Conservation (phyloP, 2,329 filamentous ascomycete species). For the Penicillium janthinellum region DNA sequence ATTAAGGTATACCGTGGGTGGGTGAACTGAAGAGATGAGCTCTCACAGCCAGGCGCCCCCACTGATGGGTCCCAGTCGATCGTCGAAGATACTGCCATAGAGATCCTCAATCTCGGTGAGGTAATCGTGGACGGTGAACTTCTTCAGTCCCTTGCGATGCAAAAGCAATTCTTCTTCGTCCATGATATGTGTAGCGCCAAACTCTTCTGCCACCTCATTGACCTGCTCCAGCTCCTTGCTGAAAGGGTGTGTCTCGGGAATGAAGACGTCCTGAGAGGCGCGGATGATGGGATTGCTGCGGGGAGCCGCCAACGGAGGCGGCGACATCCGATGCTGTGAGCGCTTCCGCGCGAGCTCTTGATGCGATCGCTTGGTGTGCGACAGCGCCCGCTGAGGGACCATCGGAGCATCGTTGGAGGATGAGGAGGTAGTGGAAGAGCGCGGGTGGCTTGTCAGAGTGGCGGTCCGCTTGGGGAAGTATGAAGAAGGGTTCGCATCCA, state of each 20-base stretch:
- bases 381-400: conserved; percentile 77
- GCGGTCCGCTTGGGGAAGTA: conserved; percentile 71
- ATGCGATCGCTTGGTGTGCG: conserved; percentile 86
- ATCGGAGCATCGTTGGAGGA: conserved; percentile 59
- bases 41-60: conserved; percentile 45
- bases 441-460: conserved; percentile 62
- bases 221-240: conserved; percentile 88
- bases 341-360: conserved; percentile 72
- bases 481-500: conserved; percentile 56
- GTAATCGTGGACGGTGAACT: conserved; percentile 81
- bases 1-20: neutral
- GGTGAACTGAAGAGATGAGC: conserved; percentile 9
- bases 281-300: conserved; percentile 38
- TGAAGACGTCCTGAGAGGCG: conserved; percentile 41
- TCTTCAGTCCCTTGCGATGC: conserved; percentile 67
- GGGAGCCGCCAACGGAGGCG: conserved; percentile 43
- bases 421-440: conserved; percentile 49
- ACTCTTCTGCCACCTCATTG: conserved; percentile 90
- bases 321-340: conserved; percentile 58
- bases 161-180: conserved; percentile 77
- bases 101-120: conserved; percentile 74
- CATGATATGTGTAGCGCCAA: conserved; percentile 63
- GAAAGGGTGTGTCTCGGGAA: conserved; percentile 67
- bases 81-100: conserved; percentile 62
- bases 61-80: conserved; percentile 39